Evolutionary conservation across 768 basidiomycete species (phyloP), one percentile per base, ranked within the genome.

Genomic region (Gymnopilus junonius): DNA sequence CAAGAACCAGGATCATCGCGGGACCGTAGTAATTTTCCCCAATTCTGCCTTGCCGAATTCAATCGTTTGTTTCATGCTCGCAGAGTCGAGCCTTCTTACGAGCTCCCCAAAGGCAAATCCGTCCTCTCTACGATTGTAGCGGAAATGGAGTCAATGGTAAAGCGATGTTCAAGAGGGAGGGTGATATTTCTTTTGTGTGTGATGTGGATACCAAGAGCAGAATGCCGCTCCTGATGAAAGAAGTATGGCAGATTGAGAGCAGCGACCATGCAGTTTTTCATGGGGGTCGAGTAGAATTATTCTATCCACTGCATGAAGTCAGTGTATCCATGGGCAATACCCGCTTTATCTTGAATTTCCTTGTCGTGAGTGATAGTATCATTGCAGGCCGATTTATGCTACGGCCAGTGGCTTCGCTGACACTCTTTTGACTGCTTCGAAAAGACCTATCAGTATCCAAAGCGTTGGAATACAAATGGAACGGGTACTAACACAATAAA

Each of bases 221-320:
- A 58, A 31, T 58, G 8, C 8, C 56, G 56, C 12, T 58, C 56
- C 39, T 43, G 56, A 17, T 57, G 56, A 0, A 40, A 29, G 20
- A 43, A 42, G 15, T 21, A 8, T 2, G 56, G 56, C 15, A 58
- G 14, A 31, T 58, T 46, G 29, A 58, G 42, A 14, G 56, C 40
- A 2, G 56, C 56, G 25, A 58, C 31, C 27, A 31, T 31, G 20
- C 42, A 43, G 43, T 58, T 58, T 42, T 58, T 58, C 40, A 58
- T 58, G 8, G 56, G 56, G 2, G 56, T 57, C 6, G 56, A 20
- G 43, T 58, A 58, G 56, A 17, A 58, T n/a, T n/a, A n/a, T n/a
- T 58, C 56, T 10, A 58, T 29, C 56, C 56, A 58, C 31, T 46
- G 23, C 29, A 25, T 15, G 42, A 58, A 14, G 25, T 58, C 56